Evolutionary conservation across 352 stramenopile genomes (phyloP).

Genomic region (Elongisporangium senticosum): DNA sequence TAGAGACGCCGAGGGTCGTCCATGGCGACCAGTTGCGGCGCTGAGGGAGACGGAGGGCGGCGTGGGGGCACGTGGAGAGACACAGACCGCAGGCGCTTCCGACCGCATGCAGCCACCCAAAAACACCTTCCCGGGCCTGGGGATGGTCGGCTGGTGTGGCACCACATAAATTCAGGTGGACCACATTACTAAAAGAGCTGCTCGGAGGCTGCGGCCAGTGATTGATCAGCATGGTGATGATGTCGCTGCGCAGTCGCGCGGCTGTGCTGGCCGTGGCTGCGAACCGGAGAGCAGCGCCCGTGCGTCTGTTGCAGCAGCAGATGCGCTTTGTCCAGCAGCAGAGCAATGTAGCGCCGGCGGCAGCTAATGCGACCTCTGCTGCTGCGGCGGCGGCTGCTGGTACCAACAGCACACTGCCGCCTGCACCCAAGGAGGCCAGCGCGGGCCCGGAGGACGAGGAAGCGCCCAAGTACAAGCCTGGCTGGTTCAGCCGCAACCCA

Average conservation of each 20-base stretch:
- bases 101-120: background rate
- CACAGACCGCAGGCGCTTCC: background rate
- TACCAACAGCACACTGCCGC: background rate
- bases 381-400: too few relatives aligned
- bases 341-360: background rate
- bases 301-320: background rate
- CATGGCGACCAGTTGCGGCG: background rate
- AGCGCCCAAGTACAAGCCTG: slow-evolving; percentile 73
- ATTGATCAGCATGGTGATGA: background rate
- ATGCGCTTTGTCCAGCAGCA: background rate
- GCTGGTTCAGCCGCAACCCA: slow-evolving; percentile 83
- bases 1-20: slow-evolving; percentile 28
- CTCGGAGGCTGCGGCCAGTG: background rate
- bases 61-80: background rate
- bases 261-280: background rate
- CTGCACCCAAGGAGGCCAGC: background rate
- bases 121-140: background rate
- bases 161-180: background rate
- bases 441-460: slow-evolving; percentile 21
- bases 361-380: background rate
- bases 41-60: background rate
- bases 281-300: background rate
- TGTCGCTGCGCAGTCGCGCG: background rate
- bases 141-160: background rate
- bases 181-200: background rate